These are phyloP conservation scores for Pascua guehoae DNA, from an alignment of 1,284 basidiomycete genomes.

Conservation along the genomic window DNA sequence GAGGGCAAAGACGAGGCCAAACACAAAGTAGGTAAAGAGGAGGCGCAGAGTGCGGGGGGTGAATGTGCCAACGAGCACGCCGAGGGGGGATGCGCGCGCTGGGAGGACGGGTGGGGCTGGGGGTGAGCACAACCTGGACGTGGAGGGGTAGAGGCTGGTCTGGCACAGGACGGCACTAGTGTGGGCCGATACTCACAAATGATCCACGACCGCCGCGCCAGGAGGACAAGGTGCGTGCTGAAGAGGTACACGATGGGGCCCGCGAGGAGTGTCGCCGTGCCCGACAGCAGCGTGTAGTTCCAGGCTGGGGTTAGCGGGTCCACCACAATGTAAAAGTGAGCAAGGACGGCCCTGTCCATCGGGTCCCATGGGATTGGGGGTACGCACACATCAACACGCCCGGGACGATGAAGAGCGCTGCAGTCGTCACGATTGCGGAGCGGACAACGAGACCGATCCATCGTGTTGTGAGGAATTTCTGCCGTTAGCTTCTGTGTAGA, in stretches of 20 bases:
- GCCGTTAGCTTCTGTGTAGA: constrained; percentile 2
- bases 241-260: constrained; percentile 57
- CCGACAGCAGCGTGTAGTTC: constrained; percentile 7
- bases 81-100: constrained; percentile 5
- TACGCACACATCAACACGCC: constrained; percentile 10
- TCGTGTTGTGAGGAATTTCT: constrained; percentile 33
- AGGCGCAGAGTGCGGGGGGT: constrained; percentile 18
- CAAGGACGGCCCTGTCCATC: too few species aligned
- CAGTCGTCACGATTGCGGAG: constrained; percentile 8
- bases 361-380: not conserved
- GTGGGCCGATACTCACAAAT: constrained; percentile 22
- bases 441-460: constrained; percentile 24
- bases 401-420: constrained; percentile 17
- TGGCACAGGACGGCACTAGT: too few species aligned
- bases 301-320: constrained; percentile 9
- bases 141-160: too few species aligned
- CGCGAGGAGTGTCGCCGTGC: constrained; percentile 9
- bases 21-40: constrained; percentile 21
- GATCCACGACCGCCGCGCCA: constrained; percentile 26
- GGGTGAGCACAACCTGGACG: too few species aligned
- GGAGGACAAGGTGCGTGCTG: constrained; percentile 53
- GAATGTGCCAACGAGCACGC: constrained; percentile 22
- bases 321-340: not conserved
- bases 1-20: constrained; percentile 19
- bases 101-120: constrained; percentile 18